Base-by-base conservation (phyloP, 257 asterid species). In the Ehretia macrophylla region DNA sequence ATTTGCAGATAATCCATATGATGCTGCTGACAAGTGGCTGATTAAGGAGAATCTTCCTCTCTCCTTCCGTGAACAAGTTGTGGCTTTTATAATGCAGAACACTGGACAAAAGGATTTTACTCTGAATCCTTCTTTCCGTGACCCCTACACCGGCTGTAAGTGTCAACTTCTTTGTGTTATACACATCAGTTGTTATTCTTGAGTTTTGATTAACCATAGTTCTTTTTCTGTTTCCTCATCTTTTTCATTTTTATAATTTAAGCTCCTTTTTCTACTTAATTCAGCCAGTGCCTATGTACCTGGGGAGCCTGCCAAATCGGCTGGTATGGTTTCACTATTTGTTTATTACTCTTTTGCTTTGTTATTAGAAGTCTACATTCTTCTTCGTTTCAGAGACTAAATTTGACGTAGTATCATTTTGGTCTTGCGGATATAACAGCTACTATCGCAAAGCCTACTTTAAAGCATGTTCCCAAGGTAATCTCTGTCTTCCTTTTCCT, bases 71-170 rank as follows among this genome's bases (percentile, higher is more conserved):
- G 87, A 89, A 56, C 99, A 93, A 82, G 70, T 93, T 74, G 97
- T 89, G 66, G 96, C 90, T 56, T 93, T 89, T 76, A 90, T 90
- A 68, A 73, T 85, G 64, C 94, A 90, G 77, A 87, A 87, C 72
- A 61, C 86, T 49, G 95, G 96, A 63, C 97, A 93, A 72, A 81
- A 55, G 50, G 81, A 86, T 80, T 81, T 85, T 65, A 76, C 85
- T 68, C 86, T 90, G 14, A 88, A 89, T 74, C 83, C 95, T 69
- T 70, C 81, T 66, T 93, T 77, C 68, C 81, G 83, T 49, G 97
- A 93, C 68, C 99, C 99, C 61, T 93, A 70, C 73, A 93, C 99
- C 64, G 99, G 99, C 66, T 77, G 97, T 89, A 75, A 86, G 94
- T 58, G 52, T 63, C 60, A 38, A 38, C 58, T 60, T 51, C n/a